Evolutionary conservation across 306 rosid genomes (phyloP).

Genomic region (Purshia tridentata): DNA sequence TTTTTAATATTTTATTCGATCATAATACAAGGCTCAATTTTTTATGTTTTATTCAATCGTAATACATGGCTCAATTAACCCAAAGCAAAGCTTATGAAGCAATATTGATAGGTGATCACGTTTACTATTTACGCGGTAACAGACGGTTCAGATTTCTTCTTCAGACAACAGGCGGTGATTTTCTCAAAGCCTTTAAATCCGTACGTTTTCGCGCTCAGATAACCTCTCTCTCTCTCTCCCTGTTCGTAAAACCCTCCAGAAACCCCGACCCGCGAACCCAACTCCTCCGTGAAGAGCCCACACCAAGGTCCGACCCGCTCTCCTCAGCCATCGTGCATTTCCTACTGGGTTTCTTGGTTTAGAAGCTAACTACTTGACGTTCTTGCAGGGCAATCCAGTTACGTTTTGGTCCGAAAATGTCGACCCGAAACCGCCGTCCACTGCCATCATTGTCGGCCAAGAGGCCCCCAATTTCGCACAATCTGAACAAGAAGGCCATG

Average conservation of each 20-base stretch:
- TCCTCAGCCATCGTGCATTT: neutral
- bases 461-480: constrained; percentile 19
- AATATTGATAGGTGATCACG: too few relatives aligned
- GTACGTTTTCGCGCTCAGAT: too few relatives aligned
- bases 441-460: constrained; percentile 22
- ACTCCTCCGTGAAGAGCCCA: neutral
- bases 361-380: constrained; percentile 6
- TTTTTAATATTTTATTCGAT: too few relatives aligned
- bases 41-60: too few relatives aligned
- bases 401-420: constrained; percentile 39
- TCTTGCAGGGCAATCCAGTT: constrained; percentile 26
- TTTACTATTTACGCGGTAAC: too few relatives aligned
- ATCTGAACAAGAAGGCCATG: constrained; percentile 28
- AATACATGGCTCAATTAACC: too few relatives aligned
- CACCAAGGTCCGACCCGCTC: constrained; percentile 17
- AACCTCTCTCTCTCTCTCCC: too few relatives aligned
- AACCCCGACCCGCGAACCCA: constrained; percentile 13
- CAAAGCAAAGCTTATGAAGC: too few relatives aligned
- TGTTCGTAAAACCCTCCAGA: neutral
- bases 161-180: too few relatives aligned
- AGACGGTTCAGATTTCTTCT: too few relatives aligned
- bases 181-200: too few relatives aligned
- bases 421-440: constrained; percentile 23
- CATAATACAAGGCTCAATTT: too few relatives aligned
- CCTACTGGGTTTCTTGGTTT: neutral